These are phyloP conservation scores for Apophysomyces ossiformis DNA, from an alignment of 371 early-diverging fungal genomes.

Conservation along the genomic window DNA sequence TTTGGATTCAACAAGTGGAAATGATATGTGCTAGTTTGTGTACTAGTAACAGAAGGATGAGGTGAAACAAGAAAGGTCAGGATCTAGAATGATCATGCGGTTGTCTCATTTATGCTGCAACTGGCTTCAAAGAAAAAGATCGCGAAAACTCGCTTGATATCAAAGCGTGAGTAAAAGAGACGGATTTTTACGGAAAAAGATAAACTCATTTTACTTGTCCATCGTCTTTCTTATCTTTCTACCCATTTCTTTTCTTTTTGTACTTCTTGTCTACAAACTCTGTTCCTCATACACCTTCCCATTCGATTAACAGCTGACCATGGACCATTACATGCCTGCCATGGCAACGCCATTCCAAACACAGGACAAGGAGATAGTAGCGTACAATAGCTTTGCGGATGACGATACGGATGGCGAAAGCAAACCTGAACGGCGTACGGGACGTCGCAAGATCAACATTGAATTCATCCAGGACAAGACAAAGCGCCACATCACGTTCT, in stretches of 20 bases:
- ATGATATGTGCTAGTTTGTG: too few relatives aligned
- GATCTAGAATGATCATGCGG: too few relatives aligned
- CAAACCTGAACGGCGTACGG: slow-evolving; percentile 32
- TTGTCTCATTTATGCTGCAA: neutral
- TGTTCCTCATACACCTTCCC: neutral
- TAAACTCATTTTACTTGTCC: neutral
- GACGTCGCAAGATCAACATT: slow-evolving; percentile 95
- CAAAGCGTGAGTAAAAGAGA: slow-evolving; percentile 13
- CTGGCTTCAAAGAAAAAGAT: neutral
- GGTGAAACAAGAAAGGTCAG: too few relatives aligned
- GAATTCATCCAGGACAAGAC: slow-evolving; percentile 96
- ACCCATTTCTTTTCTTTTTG: slow-evolving; percentile 13
- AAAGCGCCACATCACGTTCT: slow-evolving; percentile 95
- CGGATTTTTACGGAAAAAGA: slow-evolving; percentile 4
- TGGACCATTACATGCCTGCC: slow-evolving; percentile 6
- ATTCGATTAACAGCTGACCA: slow-evolving; percentile 7
- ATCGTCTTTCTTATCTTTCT: neutral
- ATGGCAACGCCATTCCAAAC: neutral
- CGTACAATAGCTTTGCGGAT: slow-evolving; percentile 13
- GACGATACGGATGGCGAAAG: slow-evolving; percentile 24
- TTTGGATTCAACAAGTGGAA: too few relatives aligned
- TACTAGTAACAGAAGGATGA: too few relatives aligned
- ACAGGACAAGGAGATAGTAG: neutral
- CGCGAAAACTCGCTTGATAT: neutral
- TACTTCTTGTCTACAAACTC: slow-evolving; percentile 3